Base-by-base conservation (phyloP, 805 yeast genomes). In the Cyberlindnera veronae region DNA sequence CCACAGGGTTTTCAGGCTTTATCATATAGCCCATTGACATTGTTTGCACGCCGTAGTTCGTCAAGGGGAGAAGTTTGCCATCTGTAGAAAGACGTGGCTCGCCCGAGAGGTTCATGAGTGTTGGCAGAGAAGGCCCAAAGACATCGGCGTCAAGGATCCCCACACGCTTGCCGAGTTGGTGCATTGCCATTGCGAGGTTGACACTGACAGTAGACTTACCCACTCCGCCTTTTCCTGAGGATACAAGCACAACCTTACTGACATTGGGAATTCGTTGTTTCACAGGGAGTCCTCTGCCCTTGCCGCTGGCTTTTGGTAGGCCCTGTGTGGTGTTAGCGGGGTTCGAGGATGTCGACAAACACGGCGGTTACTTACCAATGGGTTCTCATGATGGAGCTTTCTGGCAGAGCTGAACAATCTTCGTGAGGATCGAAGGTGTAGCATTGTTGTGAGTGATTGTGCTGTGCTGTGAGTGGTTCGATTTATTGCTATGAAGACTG, bases 11-110 rank as follows among this genome's bases (percentile, higher is more conserved):
- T 34, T 74, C 79, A 8, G 82, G 82, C 2, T 72, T 61, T 2
- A 86, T 74, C 49, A 87, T 64, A 53, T 81, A 86, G 0, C 95
- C 95, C 95, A 87, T 87, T 0, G 95, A 85, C 95, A 87, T 87
- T 6, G 89, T 76, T 49, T 83, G 80, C 3, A 87, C 57, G 0
- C 95, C 95, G 48, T 80, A 84, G 55, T 84, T 86, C 10, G 69
- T 58, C 50, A 85, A 60, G 0, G 95, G 95, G 0, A 80, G 55
- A 3, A 86, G 63, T 49, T 73, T 72, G 0, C 88, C 86, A 2
- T 56, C 55, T 0, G 50, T 44, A 0, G 76, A 62, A 11, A 82
- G 54, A 20, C 83, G 55, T 1, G 95, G 93, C 50, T 83, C 91
- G 0, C 90, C 89, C 2, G 64, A 49, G 7, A 87, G 65, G n/a